phyloP scores from a whole-genome alignment of 2,329 filamentous ascomycete genomes.

The Incumbomyces delicatus region DNA sequence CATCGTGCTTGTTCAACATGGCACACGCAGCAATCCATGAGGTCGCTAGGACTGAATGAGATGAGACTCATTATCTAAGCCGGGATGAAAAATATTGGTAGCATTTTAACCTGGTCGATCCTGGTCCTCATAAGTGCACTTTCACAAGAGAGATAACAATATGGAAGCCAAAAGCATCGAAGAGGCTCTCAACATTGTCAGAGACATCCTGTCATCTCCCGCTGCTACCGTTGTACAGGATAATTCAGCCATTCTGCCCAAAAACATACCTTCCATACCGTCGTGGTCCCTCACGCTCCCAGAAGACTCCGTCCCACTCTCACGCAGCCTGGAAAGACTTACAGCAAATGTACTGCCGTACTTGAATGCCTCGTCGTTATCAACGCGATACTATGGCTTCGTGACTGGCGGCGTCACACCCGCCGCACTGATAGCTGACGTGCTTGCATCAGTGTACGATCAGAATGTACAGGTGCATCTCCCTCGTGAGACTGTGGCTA shows the following conservation, averaged over 20 bases:
- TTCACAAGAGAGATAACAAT: no score
- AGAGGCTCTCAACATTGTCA: slow-evolving; percentile 5
- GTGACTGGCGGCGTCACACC: slow-evolving; percentile 75
- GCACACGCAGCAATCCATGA: no score
- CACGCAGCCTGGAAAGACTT: slow-evolving; percentile 17
- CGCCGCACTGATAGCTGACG: slow-evolving; percentile 71
- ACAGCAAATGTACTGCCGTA: slow-evolving; percentile 38
- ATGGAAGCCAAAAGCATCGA: slow-evolving; percentile 4
- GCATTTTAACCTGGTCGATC: no score
- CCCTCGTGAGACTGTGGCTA: slow-evolving; percentile 62
- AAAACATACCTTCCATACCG: slow-evolving; percentile 1
- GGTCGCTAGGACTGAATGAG: no score
- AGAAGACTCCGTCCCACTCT: not conserved
- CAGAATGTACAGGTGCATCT: slow-evolving; percentile 81
- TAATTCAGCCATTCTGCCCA: not conserved
- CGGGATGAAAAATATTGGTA: no score
- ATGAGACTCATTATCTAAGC: no score
- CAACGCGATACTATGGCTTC: slow-evolving; percentile 73
- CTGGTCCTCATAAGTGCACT: no score
- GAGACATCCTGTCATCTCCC: not conserved
- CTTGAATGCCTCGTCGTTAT: slow-evolving; percentile 56
- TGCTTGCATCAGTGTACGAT: slow-evolving; percentile 69
- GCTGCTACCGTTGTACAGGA: not conserved
- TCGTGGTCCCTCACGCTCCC: not conserved
- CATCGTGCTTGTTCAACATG: no score